Base-by-base conservation (phyloP, 495 filamentous ascomycete genomes). In the Penicillium flavigenum region DNA sequence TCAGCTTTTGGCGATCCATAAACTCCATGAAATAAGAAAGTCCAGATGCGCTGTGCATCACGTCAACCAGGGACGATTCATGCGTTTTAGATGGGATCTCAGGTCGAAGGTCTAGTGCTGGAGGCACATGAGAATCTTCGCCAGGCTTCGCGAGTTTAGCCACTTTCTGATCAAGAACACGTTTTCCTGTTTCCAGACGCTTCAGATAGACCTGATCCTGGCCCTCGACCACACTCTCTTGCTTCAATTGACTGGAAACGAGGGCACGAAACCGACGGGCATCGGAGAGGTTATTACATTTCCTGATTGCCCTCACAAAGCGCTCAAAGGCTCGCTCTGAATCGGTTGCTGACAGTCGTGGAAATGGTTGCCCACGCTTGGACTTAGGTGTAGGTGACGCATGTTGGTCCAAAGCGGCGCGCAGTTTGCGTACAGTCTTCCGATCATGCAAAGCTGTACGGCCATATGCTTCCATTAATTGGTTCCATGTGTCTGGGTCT, bases 1-100 rank as follows among this genome's bases (percentile, higher is more conserved):
- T 92, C 6, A 95, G 79, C 29, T 83, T 77, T 66, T 90, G 87
- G 27, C 93, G 88, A 70, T 99, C 95, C 95, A 98, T 97, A 69
- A 91, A 97, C 65, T 99, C 95, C 95, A 98, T 99, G 69, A 98
- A 97, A 67, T 96, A 99, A 11, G 92, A 97, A 16, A 98, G 77
- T 6, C 91, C 92, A 1, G 93, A 86, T 9, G 93, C 84, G 70
- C 94, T 89, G 59, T 92, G 88, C 55, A 99, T 80, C 20, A 98
- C 74, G 26, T 98, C 90, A 31, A 83, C 82, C 5, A 98, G 77
- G 0, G 90, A 86, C 9, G 86, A 83, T 61, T 87, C 87, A 56
- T 89, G 85, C 22, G 88, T 66, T 41, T 79, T 78, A 16, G 90
- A 85, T 5, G 70, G 52, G 29, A 56, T 69, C 17, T 74, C 64